These are phyloP conservation scores for Debaryomycetaceae sp. DNA, from an alignment of 1,139 yeast genomes.

Conservation along the genomic window DNA sequence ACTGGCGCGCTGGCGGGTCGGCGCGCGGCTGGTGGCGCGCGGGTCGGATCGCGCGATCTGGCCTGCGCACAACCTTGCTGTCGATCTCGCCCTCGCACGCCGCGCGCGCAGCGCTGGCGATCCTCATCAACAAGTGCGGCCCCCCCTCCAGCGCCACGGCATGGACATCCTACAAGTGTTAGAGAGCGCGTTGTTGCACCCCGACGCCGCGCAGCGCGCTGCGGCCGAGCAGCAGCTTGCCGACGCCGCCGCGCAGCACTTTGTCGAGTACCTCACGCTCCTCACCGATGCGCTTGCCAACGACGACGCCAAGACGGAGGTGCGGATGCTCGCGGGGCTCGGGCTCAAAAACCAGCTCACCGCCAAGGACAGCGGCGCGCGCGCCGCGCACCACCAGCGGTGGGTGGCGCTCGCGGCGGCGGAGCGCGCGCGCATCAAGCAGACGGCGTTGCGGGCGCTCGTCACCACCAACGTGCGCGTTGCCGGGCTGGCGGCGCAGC, in stretches of 20 bases:
- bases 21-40: too few species aligned
- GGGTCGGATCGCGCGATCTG: too few species aligned
- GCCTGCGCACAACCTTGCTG: too few species aligned
- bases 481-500: conserved; percentile 86
- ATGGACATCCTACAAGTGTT: conserved; percentile 73
- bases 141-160: not conserved
- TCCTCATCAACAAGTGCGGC: not conserved
- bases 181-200: conserved; percentile 71
- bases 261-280: conserved; percentile 64
- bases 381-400: conserved; percentile 50
- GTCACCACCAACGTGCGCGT: conserved; percentile 70
- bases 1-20: too few species aligned
- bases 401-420: conserved; percentile 58
- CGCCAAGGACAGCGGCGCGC: conserved; percentile 61
- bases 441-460: conserved; percentile 60
- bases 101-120: too few species aligned
- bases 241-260: conserved; percentile 70
- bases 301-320: conserved; percentile 66
- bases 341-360: conserved; percentile 83
- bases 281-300: conserved; percentile 72
- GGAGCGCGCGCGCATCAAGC: conserved; percentile 63
- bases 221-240: conserved; percentile 79
- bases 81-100: too few species aligned
- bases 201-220: conserved; percentile 64
- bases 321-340: conserved; percentile 87